Base-by-base conservation (phyloP, 2,329 filamentous ascomycete species). In the Chaetoscypha palmicola region DNA sequence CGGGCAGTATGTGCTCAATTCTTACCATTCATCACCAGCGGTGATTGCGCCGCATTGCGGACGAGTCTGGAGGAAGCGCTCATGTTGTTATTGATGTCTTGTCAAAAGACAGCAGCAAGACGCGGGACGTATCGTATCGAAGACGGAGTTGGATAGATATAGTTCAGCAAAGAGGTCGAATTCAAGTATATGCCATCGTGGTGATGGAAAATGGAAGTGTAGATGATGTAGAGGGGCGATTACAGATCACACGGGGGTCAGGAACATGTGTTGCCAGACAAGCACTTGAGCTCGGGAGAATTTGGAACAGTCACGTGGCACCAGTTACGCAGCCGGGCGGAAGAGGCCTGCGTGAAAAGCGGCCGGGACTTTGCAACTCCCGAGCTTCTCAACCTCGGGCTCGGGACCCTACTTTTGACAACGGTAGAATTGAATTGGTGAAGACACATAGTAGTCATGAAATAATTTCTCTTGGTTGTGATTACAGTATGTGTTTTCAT, bases 21-120 rank as follows among this genome's bases (percentile, higher is more conserved):
- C 52, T 22, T 56, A 62, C 60, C 44, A 48, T 52, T 53, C 37
- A 40, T 51, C 41, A 59, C 45, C 41, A 63, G 53, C 20, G 60
- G 54, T 38, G 50, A 51, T 54, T 60, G 60, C 46, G 56, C 57
- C 47, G 61, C 61, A 54, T 50, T 60, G 50, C 60, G 61, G 53
- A 62, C 59, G 28, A 64, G 46, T 56, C 59, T 59, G 21, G 62
- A 58, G 41, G 62, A 61, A 52, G 58, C 54, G 48, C 61, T 64
- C 61, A 64, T 64, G 35, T 24, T 58, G 39, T 39, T 41, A 26
- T 33, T 35, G 17, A 17, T 43, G 39, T 45, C 36, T 53, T 26
- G 43, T 52, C 41, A 55, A 50, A 43, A 45, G 12, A 28, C 24
- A 47, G 47, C 45, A 39, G 44, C 19, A 14, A 21, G 19, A 36